Percentiles rank a stretch among this genome's conserved stretches.
phyloP scores from a whole-genome alignment of 805 yeast species.

The Starmerella apicola region DNA sequence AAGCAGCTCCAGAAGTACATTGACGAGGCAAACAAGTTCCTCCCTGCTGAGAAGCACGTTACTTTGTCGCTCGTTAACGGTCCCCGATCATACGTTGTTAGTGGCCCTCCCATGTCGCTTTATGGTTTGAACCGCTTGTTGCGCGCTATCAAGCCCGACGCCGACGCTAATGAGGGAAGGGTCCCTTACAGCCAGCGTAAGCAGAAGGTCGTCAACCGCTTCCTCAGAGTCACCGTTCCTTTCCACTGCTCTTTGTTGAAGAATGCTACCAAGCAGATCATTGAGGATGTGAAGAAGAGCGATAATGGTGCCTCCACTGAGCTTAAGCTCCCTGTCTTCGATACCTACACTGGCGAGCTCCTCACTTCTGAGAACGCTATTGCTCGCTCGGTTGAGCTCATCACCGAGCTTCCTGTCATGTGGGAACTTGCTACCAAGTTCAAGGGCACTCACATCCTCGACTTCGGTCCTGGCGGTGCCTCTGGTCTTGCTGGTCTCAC shows the following conservation, averaged over 20 bases:
- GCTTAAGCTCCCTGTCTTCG: constrained; percentile 76
- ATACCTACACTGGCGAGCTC: constrained; percentile 76
- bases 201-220: constrained; percentile 82
- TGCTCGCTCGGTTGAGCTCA: constrained; percentile 63
- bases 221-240: constrained; percentile 90
- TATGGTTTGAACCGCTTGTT: constrained; percentile 88
- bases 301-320: constrained; percentile 48
- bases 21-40: constrained; percentile 79
- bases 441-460: constrained; percentile 67
- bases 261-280: constrained; percentile 55
- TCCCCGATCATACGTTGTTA: constrained; percentile 85
- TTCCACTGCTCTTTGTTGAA: constrained; percentile 84
- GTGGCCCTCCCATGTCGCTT: constrained; percentile 97
- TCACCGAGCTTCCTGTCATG: constrained; percentile 78
- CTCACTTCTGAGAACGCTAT: constrained; percentile 44
- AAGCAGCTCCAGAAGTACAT: constrained; percentile 70
- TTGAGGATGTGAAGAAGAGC: constrained; percentile 49
- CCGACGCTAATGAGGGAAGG: constrained; percentile 91
- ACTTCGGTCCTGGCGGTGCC: constrained; percentile 98
- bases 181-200: constrained; percentile 90
- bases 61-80: constrained; percentile 88
- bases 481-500: constrained; percentile 94
- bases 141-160: constrained; percentile 87
- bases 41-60: constrained; percentile 84
- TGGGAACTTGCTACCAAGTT: constrained; percentile 88